These are phyloP conservation scores for Trichoderma citrinoviride DNA, from an alignment of 2,329 filamentous ascomycete genomes.

Conservation along the genomic window DNA sequence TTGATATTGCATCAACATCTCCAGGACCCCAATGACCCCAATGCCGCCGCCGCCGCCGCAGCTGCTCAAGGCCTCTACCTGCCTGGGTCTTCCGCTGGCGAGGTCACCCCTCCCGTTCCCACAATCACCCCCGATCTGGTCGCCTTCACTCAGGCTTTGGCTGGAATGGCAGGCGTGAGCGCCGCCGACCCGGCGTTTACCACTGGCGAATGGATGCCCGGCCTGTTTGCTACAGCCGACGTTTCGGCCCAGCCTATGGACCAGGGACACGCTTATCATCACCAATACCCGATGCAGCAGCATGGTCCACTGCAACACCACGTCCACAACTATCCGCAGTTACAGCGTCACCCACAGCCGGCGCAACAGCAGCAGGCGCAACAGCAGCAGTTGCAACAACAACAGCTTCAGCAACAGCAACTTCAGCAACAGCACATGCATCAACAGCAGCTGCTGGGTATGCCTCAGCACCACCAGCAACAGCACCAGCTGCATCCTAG, in stretches of 20 bases:
- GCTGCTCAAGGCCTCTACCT: background rate
- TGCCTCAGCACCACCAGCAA: background rate
- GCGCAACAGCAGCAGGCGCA: background rate
- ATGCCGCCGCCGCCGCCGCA: background rate
- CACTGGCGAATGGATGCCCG: too few species aligned
- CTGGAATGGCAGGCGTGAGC: background rate
- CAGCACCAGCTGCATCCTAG: background rate
- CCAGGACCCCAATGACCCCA: background rate
- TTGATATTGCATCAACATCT: background rate
- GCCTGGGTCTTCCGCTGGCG: background rate
- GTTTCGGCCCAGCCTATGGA: background rate
- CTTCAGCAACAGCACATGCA: background rate
- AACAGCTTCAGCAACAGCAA: background rate
- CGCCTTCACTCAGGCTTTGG: background rate
- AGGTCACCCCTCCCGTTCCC: background rate
- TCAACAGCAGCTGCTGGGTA: background rate
- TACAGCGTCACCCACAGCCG: background rate
- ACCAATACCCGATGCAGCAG: background rate
- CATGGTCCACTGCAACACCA: background rate
- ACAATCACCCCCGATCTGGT: background rate
- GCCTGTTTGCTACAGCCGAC: background rate
- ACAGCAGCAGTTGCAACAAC: background rate
- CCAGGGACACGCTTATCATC: background rate
- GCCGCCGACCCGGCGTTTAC: background rate
- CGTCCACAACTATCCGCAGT: too few species aligned